phyloP scores from a whole-genome alignment of 805 yeast species.

The Debaryomyces maramus region DNA sequence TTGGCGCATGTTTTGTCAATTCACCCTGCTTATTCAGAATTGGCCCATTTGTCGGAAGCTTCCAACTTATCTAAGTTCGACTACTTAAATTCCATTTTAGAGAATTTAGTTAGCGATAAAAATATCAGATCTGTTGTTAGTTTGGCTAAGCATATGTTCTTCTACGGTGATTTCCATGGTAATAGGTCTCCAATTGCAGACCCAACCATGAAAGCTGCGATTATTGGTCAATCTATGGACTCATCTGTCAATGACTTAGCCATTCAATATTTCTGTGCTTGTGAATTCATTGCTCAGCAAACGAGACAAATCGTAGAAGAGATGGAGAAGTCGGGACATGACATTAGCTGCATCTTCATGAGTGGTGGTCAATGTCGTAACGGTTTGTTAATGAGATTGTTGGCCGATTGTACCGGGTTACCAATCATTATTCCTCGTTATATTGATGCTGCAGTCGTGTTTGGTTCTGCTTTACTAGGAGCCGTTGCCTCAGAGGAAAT shows the following conservation, averaged over 20 bases:
- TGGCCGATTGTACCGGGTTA: conserved; percentile 90
- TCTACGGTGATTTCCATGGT: conserved; percentile 96
- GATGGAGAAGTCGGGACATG: conserved; percentile 80
- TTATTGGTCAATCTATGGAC: conserved; percentile 93
- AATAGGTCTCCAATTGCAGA: conserved; percentile 98
- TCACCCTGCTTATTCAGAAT: conserved; percentile 83
- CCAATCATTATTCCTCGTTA: conserved; percentile 92
- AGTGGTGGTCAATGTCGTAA: conserved; percentile 98
- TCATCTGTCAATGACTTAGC: conserved; percentile 82
- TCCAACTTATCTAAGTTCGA: conserved; percentile 78
- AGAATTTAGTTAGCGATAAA: conserved; percentile 56
- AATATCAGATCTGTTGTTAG: conserved; percentile 72
- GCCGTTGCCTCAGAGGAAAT: conserved; percentile 85
- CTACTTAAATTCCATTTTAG: conserved; percentile 73
- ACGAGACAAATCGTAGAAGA: conserved; percentile 91
- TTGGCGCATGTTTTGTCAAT: conserved; percentile 83
- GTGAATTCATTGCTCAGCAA: conserved; percentile 97
- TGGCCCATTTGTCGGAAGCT: conserved; percentile 65
- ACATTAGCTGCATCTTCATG: conserved; percentile 74
- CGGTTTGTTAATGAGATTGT: conserved; percentile 79
- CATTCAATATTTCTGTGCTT: conserved; percentile 83
- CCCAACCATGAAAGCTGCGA: conserved; percentile 86
- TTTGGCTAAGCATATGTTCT: conserved; percentile 80
- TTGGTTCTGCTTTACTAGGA: conserved; percentile 92
- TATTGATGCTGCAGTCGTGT: conserved; percentile 95